Evolutionary conservation across 2,329 filamentous ascomycete species (phyloP).

Genomic region (Aurifilum marmelostoma): DNA sequence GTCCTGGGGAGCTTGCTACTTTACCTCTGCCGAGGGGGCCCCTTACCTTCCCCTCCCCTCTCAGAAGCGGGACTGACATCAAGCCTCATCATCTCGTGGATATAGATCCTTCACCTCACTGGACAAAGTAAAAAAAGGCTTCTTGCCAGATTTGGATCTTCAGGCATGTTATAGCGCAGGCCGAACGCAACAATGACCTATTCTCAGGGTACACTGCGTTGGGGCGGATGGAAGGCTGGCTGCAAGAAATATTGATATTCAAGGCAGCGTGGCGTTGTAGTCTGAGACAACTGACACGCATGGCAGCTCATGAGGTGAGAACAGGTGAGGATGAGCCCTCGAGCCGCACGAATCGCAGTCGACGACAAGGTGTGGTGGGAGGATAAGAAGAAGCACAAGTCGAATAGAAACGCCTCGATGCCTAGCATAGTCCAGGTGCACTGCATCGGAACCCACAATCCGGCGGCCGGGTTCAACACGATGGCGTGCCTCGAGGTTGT

Average conservation of each 20-base stretch:
- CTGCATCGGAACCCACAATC: not conserved
- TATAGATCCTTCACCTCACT: not conserved
- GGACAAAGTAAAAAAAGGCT: not conserved
- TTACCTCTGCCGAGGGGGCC: not conserved
- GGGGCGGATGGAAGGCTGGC: constrained; percentile 4
- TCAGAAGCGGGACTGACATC: not conserved
- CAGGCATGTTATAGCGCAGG: not conserved
- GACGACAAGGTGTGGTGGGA: not conserved
- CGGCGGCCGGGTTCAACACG: not conserved
- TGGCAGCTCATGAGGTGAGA: not conserved
- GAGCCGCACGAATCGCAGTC: not conserved
- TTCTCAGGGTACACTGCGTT: not conserved
- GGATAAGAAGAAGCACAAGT: not conserved
- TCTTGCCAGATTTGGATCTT: not conserved
- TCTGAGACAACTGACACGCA: not conserved
- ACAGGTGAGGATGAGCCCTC: not conserved
- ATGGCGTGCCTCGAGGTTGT: not conserved
- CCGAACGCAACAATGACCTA: not conserved
- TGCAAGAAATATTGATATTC: not conserved
- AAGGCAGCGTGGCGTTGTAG: constrained; percentile 2
- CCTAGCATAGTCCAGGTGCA: not conserved
- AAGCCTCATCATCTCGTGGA: not conserved
- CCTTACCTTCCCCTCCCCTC: too few species aligned
- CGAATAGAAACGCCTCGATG: not conserved
- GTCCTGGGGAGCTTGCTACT: not conserved